Evolutionary conservation across 495 filamentous ascomycete genomes (phyloP).

Genomic region (Talaromyces thailandensis): DNA sequence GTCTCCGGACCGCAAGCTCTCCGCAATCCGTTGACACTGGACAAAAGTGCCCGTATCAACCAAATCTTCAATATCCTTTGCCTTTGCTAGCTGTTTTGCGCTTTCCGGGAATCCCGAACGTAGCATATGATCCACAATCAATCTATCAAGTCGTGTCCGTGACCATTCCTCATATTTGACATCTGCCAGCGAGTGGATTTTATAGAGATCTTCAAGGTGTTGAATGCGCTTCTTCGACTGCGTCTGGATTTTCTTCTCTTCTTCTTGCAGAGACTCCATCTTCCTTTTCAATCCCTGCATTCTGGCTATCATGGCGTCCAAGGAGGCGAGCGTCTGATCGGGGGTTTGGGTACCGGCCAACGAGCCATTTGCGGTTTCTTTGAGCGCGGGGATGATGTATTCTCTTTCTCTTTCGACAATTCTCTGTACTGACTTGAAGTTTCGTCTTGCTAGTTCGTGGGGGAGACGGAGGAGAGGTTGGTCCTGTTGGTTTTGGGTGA

Average conservation of each 20-base stretch:
- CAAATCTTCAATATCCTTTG: constrained; percentile 64
- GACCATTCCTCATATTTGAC: constrained; percentile 94
- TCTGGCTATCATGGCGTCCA: constrained; percentile 75
- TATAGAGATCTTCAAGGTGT: constrained; percentile 71
- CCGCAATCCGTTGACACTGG: constrained; percentile 65
- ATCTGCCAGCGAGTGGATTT: constrained; percentile 75
- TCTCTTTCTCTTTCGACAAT: constrained; percentile 71
- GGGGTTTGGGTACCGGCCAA: constrained; percentile 49
- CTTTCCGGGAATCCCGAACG: constrained; percentile 74
- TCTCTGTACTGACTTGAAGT: constrained; percentile 82
- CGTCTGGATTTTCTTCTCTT: constrained; percentile 63
- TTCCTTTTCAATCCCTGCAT: constrained; percentile 85
- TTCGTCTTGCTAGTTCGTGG: constrained; percentile 81
- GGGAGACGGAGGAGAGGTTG: constrained; percentile 91
- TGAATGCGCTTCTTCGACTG: constrained; percentile 67
- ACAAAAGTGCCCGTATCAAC: constrained; percentile 88
- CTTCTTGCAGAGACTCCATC: constrained; percentile 64
- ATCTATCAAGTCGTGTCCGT: constrained; percentile 64
- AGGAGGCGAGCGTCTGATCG: constrained; percentile 60
- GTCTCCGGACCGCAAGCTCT: constrained; percentile 59
- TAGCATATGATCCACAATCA: constrained; percentile 85
- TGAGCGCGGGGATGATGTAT: constrained; percentile 58
- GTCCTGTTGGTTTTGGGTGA: constrained; percentile 48
- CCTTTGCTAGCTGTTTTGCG: constrained; percentile 61
- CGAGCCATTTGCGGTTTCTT: constrained; percentile 58